Evolutionary conservation across 345 rosid genomes (phyloP).

Genomic region (Heritiera littoralis): DNA sequence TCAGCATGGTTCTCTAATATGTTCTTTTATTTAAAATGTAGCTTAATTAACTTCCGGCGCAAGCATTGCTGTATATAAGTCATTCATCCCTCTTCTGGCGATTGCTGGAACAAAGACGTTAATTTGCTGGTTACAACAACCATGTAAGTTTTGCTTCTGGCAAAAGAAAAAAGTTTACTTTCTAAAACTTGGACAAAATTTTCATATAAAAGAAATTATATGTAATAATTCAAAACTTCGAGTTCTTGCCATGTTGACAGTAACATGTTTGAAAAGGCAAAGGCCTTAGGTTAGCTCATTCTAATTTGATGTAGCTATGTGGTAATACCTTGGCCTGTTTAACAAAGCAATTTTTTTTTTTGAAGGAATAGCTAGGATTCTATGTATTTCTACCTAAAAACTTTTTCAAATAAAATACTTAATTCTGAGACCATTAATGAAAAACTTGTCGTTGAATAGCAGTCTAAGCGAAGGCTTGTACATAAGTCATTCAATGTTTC

Average conservation of each 20-base stretch:
- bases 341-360: background rate
- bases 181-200: no score
- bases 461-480: no score
- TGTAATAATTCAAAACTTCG: background rate
- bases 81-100: no score
- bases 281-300: background rate
- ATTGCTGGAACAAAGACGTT: background rate
- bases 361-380: background rate
- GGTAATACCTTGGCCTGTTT: background rate
- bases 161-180: background rate
- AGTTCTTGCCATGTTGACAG: background rate
- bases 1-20: background rate
- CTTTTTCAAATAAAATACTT: background rate
- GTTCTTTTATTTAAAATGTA: background rate
- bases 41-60: background rate
- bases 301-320: background rate
- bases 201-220: background rate
- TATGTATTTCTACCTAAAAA: background rate
- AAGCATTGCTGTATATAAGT: background rate
- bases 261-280: background rate
- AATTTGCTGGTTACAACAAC: background rate
- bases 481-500: no score
- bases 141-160: conserved; percentile 4
- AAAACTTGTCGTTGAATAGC: no score
- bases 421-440: background rate